Percentiles rank a stretch among this genome's conserved stretches.
Evolutionary conservation across 805 yeast genomes (phyloP).

Genomic region (Diddensiella santjacobensis): DNA sequence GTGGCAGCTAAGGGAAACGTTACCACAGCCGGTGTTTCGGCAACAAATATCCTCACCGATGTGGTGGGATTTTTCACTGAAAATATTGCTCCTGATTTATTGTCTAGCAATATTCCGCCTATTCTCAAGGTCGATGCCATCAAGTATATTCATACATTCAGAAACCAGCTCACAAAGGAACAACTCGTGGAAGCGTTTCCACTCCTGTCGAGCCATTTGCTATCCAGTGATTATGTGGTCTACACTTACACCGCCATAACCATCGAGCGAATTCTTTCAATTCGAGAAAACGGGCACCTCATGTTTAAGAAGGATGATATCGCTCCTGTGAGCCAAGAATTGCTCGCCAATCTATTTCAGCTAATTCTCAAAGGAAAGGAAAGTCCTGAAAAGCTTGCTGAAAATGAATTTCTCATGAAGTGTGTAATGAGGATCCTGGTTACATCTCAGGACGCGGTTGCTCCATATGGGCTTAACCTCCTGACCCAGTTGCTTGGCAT

Average conservation of each 20-base stretch:
- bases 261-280: slow-evolving; percentile 78
- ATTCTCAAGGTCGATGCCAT: slow-evolving; percentile 89
- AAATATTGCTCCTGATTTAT: slow-evolving; percentile 78
- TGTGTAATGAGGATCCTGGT: slow-evolving; percentile 80
- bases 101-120: slow-evolving; percentile 56
- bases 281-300: slow-evolving; percentile 51
- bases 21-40: slow-evolving; percentile 81
- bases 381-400: slow-evolving; percentile 88
- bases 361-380: slow-evolving; percentile 49
- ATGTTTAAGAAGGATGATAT: slow-evolving; percentile 75
- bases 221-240: slow-evolving; percentile 68
- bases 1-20: slow-evolving; percentile 87
- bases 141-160: slow-evolving; percentile 80
- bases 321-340: slow-evolving; percentile 53
- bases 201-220: slow-evolving; percentile 64
- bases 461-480: slow-evolving; percentile 36
- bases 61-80: slow-evolving; percentile 79
- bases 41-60: slow-evolving; percentile 80
- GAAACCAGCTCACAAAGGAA: slow-evolving; percentile 87
- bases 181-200: slow-evolving; percentile 81
- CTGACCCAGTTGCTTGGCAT: slow-evolving; percentile 67
- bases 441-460: slow-evolving; percentile 53
- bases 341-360: slow-evolving; percentile 62
- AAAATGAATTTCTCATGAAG: slow-evolving; percentile 90
- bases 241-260: slow-evolving; percentile 93